These are phyloP conservation scores for Metschnikowia gelsemii DNA, from an alignment of 805 yeast species.

Conservation along the genomic window DNA sequence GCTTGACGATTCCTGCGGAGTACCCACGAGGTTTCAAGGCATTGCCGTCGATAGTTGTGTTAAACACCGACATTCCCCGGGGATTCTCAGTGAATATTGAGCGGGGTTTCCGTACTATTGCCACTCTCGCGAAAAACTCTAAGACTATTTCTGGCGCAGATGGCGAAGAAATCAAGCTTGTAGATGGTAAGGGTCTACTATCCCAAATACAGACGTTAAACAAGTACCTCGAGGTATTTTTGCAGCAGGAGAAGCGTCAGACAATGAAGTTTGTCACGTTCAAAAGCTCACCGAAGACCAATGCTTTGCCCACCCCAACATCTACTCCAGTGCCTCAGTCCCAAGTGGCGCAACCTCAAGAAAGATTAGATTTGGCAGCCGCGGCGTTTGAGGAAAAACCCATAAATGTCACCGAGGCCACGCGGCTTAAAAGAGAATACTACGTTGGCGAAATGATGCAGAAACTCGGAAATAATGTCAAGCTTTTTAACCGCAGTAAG, in stretches of 20 bases:
- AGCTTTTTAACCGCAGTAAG: slow-evolving; percentile 28
- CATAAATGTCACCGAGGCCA: slow-evolving; percentile 6
- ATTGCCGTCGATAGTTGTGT: slow-evolving; percentile 52
- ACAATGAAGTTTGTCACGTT: slow-evolving; percentile 59
- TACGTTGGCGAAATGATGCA: slow-evolving; percentile 27
- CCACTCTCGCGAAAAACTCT: slow-evolving; percentile 19
- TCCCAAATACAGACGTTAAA: slow-evolving; percentile 58
- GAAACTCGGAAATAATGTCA: slow-evolving; percentile 27
- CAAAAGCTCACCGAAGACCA: slow-evolving; percentile 12
- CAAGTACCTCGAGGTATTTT: slow-evolving; percentile 54
- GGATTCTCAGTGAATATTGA: slow-evolving; percentile 71
- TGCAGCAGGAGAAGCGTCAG: slow-evolving; percentile 57
- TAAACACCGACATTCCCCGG: slow-evolving; percentile 66
- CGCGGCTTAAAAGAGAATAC: slow-evolving; percentile 10
- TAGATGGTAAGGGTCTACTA: slow-evolving; percentile 50
- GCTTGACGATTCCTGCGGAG: slow-evolving; percentile 51
- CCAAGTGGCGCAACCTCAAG: slow-evolving; percentile 1
- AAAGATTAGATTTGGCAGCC: slow-evolving; percentile 8
- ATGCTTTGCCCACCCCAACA: slow-evolving; percentile 3
- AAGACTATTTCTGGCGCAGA: slow-evolving; percentile 22
- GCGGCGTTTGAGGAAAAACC: slow-evolving; percentile 6
- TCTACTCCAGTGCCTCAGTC: slow-evolving; percentile 1
- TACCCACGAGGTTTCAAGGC: slow-evolving; percentile 48
- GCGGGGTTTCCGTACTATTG: slow-evolving; percentile 54
- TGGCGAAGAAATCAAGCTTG: slow-evolving; percentile 31